These are phyloP conservation scores for Tylopilus orsonianus DNA, from an alignment of 1,284 basidiomycete genomes.

Conservation along the genomic window DNA sequence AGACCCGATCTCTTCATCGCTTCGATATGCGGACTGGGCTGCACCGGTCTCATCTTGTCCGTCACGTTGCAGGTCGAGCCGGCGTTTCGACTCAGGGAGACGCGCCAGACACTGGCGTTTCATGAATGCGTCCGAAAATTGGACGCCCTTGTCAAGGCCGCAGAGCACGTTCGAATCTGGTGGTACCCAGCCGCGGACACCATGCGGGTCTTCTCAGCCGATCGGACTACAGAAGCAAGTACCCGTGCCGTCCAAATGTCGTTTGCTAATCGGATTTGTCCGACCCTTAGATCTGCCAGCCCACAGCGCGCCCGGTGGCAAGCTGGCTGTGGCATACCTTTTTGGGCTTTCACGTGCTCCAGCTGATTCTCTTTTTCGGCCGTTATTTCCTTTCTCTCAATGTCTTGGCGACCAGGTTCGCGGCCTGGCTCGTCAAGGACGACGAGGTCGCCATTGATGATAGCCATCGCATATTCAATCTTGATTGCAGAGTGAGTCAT, in stretches of 20 bases:
- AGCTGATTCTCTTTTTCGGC: constrained; percentile 76
- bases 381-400: constrained; percentile 58
- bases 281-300: constrained; percentile 35
- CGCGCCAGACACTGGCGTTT: constrained; percentile 66
- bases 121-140: constrained; percentile 60
- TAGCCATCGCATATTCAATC: constrained; percentile 78
- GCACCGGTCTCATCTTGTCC: constrained; percentile 85
- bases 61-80: constrained; percentile 80
- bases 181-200: constrained; percentile 88
- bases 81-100: constrained; percentile 83
- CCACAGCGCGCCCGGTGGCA: constrained; percentile 43
- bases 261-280: not conserved
- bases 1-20: constrained; percentile 84
- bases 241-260: not conserved
- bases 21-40: constrained; percentile 92
- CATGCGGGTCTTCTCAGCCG: constrained; percentile 73
- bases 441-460: constrained; percentile 64
- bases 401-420: constrained; percentile 52
- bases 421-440: constrained; percentile 58
- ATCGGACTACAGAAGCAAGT: constrained; percentile 77
- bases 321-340: constrained; percentile 72
- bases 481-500: constrained; percentile 71
- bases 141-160: constrained; percentile 58
- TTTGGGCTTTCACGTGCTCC: constrained; percentile 75
- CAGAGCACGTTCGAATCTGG: constrained; percentile 91